These are phyloP conservation scores for Colletotrichum sidae DNA, from an alignment of 2,329 filamentous ascomycete species.

Conservation along the genomic window DNA sequence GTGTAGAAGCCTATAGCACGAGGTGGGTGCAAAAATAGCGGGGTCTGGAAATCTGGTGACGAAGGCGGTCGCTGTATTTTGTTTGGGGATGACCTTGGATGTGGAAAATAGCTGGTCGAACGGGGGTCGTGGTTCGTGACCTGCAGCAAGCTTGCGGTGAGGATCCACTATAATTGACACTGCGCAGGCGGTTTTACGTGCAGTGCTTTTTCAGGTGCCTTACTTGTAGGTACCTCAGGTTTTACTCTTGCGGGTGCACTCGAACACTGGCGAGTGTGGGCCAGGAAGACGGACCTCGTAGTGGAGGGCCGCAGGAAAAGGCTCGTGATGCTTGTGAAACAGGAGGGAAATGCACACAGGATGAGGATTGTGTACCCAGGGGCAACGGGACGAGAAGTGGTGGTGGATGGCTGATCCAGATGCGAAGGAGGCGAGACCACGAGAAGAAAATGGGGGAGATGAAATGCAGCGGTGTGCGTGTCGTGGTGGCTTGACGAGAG, in stretches of 20 bases:
- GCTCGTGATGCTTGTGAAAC: slow-evolving; percentile 37
- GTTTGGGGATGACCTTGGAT: slow-evolving; percentile 9
- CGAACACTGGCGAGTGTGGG: not conserved
- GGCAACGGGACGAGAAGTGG: not conserved
- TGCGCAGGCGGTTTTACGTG: too few species aligned
- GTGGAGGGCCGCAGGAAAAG: slow-evolving; percentile 2
- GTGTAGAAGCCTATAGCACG: not conserved
- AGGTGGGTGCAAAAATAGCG: slow-evolving; percentile 29
- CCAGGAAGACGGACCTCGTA: slow-evolving; percentile 7
- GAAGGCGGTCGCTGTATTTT: slow-evolving; percentile 17
- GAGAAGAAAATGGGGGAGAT: not conserved
- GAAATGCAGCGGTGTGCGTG: slow-evolving; percentile 3
- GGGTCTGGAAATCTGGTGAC: slow-evolving; percentile 35
- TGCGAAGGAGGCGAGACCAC: not conserved
- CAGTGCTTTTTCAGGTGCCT: too few species aligned
- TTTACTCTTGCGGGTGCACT: too few species aligned
- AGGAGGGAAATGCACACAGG: slow-evolving; percentile 9
- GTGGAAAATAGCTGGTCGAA: slow-evolving; percentile 1
- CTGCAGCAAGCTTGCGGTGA: slow-evolving; percentile 4
- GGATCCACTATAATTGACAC: too few species aligned
- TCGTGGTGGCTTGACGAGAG: too few species aligned
- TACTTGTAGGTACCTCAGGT: too few species aligned
- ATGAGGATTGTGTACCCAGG: not conserved
- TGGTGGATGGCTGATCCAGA: slow-evolving; percentile 2
- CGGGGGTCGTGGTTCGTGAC: slow-evolving; percentile 34